phyloP scores from a whole-genome alignment of 495 filamentous ascomycete genomes.

The Geoglossum glabrum region DNA sequence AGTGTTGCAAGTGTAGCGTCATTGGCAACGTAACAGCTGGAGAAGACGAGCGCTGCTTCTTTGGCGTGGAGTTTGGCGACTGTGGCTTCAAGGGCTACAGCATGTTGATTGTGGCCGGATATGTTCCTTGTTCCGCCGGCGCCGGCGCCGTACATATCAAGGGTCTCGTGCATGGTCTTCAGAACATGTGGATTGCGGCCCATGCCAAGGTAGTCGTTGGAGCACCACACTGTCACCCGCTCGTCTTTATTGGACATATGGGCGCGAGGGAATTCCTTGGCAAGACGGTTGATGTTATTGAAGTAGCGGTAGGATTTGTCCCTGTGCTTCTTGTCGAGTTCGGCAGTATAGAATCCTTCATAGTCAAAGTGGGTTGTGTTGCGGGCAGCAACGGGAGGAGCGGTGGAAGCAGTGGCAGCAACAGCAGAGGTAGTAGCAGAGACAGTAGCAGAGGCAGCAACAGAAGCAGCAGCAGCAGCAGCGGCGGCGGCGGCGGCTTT shows the following conservation, averaged over 20 bases:
- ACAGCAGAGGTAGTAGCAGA: too few relatives aligned
- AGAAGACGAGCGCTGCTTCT: constrained; percentile 81
- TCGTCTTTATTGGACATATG: constrained; percentile 74
- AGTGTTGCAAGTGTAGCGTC: constrained; percentile 93
- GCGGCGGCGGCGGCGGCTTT: constrained; percentile 6
- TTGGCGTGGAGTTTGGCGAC: constrained; percentile 82
- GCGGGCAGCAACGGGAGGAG: constrained; percentile 5
- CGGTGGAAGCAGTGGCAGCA: constrained; percentile 7
- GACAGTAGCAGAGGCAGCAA: too few relatives aligned
- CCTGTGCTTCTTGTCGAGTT: constrained; percentile 97
- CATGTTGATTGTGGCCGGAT: constrained; percentile 92
- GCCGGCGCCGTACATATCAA: constrained; percentile 87
- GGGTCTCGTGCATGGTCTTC: constrained; percentile 78
- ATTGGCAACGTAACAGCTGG: constrained; percentile 94
- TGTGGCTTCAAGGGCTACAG: constrained; percentile 62
- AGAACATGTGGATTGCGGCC: constrained; percentile 76
- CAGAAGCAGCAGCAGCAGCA: constrained; percentile 10
- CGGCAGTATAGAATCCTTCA: constrained; percentile 64
- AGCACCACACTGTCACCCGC: constrained; percentile 96
- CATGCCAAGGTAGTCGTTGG: constrained; percentile 98
- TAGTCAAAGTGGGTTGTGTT: constrained; percentile 47
- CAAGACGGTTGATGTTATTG: constrained; percentile 98
- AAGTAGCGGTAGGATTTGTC: constrained; percentile 99
- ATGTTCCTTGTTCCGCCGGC: constrained; percentile 95
- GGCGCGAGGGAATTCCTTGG: constrained; percentile 86